Evolutionary conservation across 2,329 filamentous ascomycete species (phyloP).

Genomic region (Pestalotiopsis sp.): DNA sequence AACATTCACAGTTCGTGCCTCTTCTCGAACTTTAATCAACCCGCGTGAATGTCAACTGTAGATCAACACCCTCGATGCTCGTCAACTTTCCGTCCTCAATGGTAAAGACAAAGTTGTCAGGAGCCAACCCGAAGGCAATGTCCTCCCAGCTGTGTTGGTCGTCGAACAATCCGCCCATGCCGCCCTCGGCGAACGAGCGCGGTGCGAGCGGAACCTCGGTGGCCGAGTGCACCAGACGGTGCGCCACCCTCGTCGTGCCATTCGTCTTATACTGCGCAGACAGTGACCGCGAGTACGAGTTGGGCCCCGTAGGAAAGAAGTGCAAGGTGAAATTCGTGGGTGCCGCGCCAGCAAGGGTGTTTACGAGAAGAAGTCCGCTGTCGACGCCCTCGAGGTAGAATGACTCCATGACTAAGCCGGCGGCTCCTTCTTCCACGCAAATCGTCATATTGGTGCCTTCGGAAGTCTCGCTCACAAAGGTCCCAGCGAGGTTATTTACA

Average conservation of each 20-base stretch:
- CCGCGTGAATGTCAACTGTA: not conserved
- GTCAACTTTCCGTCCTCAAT: not conserved
- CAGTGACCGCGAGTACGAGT: not conserved
- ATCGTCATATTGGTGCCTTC: not conserved
- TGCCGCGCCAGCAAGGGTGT: not conserved
- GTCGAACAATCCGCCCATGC: not conserved
- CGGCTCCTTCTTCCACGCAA: not conserved
- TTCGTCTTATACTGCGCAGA: constrained; percentile 1
- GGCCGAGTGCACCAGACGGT: not conserved
- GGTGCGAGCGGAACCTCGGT: not conserved
- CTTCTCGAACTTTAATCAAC: not conserved
- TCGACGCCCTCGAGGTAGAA: not conserved
- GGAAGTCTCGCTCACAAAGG: not conserved
- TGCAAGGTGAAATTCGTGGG: not conserved
- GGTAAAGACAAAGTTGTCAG: not conserved
- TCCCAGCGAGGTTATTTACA: not conserved
- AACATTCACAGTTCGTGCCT: not conserved
- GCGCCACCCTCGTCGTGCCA: not conserved
- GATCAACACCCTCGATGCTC: not conserved
- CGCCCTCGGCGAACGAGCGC: not conserved
- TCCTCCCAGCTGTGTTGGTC: not conserved
- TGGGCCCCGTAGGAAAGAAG: not conserved
- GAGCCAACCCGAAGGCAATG: not conserved
- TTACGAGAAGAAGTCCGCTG: not conserved
- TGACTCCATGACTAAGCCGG: not conserved